These are phyloP conservation scores for Jamesozyma lodderae DNA, from an alignment of 805 yeast genomes.

Conservation along the genomic window DNA sequence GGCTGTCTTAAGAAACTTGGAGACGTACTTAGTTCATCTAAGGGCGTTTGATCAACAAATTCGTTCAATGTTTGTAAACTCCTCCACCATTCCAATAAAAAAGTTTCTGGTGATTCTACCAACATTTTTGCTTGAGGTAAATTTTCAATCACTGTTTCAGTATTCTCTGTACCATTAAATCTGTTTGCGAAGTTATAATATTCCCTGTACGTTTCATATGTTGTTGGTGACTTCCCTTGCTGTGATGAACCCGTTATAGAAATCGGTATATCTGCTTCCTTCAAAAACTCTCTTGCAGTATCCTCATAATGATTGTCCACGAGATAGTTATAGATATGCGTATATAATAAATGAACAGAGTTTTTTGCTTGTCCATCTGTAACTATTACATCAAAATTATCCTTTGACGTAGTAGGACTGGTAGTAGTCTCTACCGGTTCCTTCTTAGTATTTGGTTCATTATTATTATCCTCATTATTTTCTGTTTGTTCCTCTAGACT, in stretches of 20 bases:
- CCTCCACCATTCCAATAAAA: constrained; percentile 48
- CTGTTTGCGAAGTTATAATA: constrained; percentile 7
- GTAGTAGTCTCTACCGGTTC: too few relatives aligned
- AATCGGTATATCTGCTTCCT: constrained; percentile 36
- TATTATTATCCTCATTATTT: too few relatives aligned
- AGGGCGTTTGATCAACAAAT: constrained; percentile 25
- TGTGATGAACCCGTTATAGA: background rate
- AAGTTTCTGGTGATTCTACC: constrained; percentile 37
- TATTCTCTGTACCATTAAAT: background rate
- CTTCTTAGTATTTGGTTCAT: too few relatives aligned
- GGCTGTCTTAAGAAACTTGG: too few relatives aligned
- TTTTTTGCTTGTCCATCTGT: constrained; percentile 37
- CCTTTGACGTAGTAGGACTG: too few relatives aligned
- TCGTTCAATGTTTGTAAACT: constrained; percentile 26
- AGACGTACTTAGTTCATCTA: too few relatives aligned
- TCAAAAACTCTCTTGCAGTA: constrained; percentile 37
- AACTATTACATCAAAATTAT: constrained; percentile 18
- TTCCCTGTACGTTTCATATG: background rate
- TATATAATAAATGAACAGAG: constrained; percentile 39
- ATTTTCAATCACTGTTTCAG: background rate
- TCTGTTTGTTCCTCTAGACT: too few relatives aligned
- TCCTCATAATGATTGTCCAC: constrained; percentile 37
- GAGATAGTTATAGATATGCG: constrained; percentile 42
- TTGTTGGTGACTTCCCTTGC: background rate
- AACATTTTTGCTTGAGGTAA: constrained; percentile 28